Base-by-base conservation (phyloP, 139 green algal genomes). In the Tetratostichococcus sp. region DNA sequence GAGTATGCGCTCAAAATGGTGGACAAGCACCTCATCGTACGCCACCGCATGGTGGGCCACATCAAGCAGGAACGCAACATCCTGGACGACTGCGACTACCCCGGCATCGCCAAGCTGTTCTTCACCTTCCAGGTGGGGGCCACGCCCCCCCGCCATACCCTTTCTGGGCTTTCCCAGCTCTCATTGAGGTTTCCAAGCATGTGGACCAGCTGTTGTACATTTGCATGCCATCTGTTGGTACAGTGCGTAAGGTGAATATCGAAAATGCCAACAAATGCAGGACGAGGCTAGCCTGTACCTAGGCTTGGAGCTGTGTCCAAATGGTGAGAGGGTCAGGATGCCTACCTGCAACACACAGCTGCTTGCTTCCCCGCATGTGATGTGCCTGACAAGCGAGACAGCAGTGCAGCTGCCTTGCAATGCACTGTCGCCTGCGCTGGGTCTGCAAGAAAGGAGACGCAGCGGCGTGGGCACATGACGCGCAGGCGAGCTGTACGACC, bases 1-100 rank as follows among this genome's bases (percentile, higher is more conserved):
- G 31, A 80, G 30, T 92, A 86, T 75, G 89, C 89, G 1, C 69
- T 94, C 26, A 94, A 94, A 62, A 81, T 92, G 11, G 79, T 94
- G 0, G 83, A 91, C 76, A 94, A 94, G 75, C 73, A 84, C 68
- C 77, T 91, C n/a, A 76, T 94, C 39, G 33, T 92, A 17, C 65
- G 84, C 21, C 80, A 94, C 77, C 91, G 89, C 68, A 77, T 83
- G 34, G 79, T 79, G 5, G 77, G 88, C 16, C 80, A 90, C 65
- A 80, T 94, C 26, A 57, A 65, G 1, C 82, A 74, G 23, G 89
- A 94, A 79, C 81, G 89, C 23, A 67, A 66, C 22, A 65, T 94
- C 11, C 42, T 94, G 59, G 85, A 90, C 71, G 57, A 57, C 25
- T 75, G 93, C 34, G n/a, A 75, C 11, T 65, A 94, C 69, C 30